Conservation (phyloP, 2,329 filamentous ascomycete species). For the Cryphonectria carpinicola region DNA sequence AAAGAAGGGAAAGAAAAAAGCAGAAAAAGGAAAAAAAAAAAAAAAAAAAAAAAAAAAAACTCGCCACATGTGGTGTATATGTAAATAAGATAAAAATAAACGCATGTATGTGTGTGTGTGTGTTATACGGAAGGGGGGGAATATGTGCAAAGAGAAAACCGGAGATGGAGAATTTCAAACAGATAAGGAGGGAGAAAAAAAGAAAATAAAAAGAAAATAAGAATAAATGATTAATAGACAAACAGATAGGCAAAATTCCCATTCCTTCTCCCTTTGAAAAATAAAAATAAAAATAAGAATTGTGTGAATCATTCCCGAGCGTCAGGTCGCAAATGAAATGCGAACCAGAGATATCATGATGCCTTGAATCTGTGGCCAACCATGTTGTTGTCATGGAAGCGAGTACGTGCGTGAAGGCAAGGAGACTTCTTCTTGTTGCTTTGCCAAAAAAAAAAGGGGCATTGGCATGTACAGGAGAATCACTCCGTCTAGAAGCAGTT, state of each 20-base stretch:
- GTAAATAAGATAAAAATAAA: not conserved
- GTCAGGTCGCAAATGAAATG: conserved; percentile 16
- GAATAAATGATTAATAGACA: not conserved
- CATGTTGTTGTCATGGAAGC: not conserved
- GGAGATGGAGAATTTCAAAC: not conserved
- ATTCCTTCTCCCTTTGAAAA: conserved; percentile 7
- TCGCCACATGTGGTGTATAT: conserved; percentile 23
- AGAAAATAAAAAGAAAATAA: not conserved
- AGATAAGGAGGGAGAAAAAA: not conserved
- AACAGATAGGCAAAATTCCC: not conserved
- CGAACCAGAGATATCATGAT: not conserved
- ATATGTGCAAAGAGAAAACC: conserved; percentile 26
- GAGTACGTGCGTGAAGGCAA: not conserved
- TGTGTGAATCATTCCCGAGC: conserved; percentile 17
- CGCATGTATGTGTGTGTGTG: conserved; percentile 13
- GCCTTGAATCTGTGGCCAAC: not conserved
- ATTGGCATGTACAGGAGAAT: not conserved
- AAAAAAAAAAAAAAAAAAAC: not conserved
- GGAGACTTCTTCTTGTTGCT: not conserved
- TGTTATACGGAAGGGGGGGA: not conserved
- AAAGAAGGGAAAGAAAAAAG: too few relatives aligned
- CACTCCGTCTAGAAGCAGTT: conserved; percentile 82
- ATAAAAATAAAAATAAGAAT: not conserved
- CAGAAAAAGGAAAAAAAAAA: too few relatives aligned
- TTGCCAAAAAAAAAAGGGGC: not conserved